Conservation (phyloP, 495 filamentous ascomycete genomes). For the Echria macrotheca region DNA sequence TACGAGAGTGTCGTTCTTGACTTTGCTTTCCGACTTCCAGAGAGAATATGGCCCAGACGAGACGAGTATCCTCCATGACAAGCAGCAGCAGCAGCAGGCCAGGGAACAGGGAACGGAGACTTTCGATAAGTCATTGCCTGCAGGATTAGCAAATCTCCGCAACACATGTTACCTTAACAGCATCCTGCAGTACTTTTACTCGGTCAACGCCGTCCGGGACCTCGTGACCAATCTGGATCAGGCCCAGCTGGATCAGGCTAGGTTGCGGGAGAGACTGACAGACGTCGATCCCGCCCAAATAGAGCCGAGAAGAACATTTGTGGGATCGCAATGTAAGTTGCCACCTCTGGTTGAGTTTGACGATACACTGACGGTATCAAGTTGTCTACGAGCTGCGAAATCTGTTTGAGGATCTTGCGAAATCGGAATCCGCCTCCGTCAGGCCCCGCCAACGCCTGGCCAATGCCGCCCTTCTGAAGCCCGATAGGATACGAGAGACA, state of each 20-base stretch:
- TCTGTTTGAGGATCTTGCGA: conserved; percentile 68
- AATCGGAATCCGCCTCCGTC: conserved; percentile 47
- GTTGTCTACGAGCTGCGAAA: conserved; percentile 66
- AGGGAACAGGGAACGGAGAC: not conserved
- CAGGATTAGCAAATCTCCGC: conserved; percentile 86
- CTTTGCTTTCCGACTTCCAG: too few relatives aligned
- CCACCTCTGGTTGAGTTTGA: conserved; percentile 1
- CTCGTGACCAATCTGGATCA: conserved; percentile 70
- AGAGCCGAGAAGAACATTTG: conserved; percentile 37
- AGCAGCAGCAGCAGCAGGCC: too few relatives aligned
- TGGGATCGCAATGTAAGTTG: conserved; percentile 54
- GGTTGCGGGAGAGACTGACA: conserved; percentile 54
- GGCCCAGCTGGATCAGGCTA: conserved; percentile 50
- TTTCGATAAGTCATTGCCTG: too few relatives aligned
- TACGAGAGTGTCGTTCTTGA: too few relatives aligned
- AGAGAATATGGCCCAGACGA: too few relatives aligned
- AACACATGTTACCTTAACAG: conserved; percentile 99
- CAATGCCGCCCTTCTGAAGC: conserved; percentile 55
- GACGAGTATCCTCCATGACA: too few relatives aligned
- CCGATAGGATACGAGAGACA: conserved; percentile 24
- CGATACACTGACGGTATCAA: conserved; percentile 22
- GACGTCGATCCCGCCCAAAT: conserved; percentile 45
- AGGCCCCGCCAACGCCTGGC: conserved; percentile 75
- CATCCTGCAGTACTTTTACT: conserved; percentile 91
- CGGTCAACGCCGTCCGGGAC: conserved; percentile 73